Evolutionary conservation across 2,329 filamentous ascomycete genomes (phyloP), one percentile per base, ranked within the genome.

Genomic region (Colletotrichum echinochloae): DNA sequence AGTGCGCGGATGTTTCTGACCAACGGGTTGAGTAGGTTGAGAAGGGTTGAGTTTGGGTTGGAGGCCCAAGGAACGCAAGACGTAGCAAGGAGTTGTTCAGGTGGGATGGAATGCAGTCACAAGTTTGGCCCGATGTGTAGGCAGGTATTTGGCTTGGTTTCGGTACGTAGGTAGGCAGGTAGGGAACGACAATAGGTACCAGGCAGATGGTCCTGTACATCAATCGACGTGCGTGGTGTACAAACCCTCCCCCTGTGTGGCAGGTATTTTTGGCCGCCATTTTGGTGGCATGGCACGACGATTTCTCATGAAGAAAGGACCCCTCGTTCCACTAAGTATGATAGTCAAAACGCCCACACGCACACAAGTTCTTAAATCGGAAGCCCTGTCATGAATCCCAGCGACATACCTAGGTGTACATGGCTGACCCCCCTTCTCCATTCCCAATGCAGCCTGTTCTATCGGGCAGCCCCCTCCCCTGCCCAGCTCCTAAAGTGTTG

Each of bases 191-290:
- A 70, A 41, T 30, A 51, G 48, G n/a, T n/a, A n/a, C n/a, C n/a
- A n/a, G n/a, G 48, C 48, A 54, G 37, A 11, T 52, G n/a, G 48
- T 37, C 18, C 63, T 70, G 66, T 66, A 66, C 66, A 55, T 60
- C 55, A 70, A 70, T 70, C 66, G 30, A 46, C 57, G 66, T n/a
- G 61, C 55, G 61, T 48, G 23, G 48, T 59, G 44, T 61, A 46
- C 46, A 28, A 26, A 7, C 44, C 49, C 37, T 8, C 39, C 39
- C 39, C 41, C 8, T 23, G 64, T 67, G 64, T 70, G 33, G 37
- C 64, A 70, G 64, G 67, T 70, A 70, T 70, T 70, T 67, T 70
- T 70, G 57, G 56, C 44, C 30, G 60, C 54, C 66, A 37, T 28
- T 55, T 55, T 48, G 52, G 33, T 52, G 49, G 63, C 44, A 61